phyloP scores from a whole-genome alignment of 495 filamentous ascomycete genomes.

The Neurospora sp. region DNA sequence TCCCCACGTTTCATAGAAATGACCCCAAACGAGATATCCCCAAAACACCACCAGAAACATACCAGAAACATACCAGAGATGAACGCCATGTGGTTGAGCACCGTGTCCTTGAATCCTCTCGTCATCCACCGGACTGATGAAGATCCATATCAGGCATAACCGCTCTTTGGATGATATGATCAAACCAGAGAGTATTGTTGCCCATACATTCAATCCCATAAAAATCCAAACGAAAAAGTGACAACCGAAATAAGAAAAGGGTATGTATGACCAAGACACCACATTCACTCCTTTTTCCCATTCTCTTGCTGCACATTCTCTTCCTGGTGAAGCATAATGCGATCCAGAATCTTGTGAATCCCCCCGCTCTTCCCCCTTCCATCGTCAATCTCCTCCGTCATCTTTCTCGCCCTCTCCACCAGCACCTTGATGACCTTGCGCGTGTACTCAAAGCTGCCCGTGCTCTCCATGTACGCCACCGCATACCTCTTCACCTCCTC shows the following conservation, averaged over 20 bases:
- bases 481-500: constrained; percentile 87
- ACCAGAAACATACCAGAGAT: background rate
- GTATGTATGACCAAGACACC: background rate
- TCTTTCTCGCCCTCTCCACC: constrained; percentile 50
- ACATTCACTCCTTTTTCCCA: background rate
- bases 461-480: constrained; percentile 82
- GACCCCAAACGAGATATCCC: background rate
- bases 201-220: background rate
- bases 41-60: background rate
- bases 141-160: background rate
- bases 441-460: constrained; percentile 82
- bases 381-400: constrained; percentile 60
- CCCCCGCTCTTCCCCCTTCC: constrained; percentile 32
- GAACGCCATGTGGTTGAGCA: background rate
- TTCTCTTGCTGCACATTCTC: background rate
- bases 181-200: background rate
- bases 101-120: background rate
- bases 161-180: background rate
- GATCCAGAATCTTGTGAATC: constrained; percentile 43
- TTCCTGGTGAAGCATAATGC: constrained; percentile 10
- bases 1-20: background rate
- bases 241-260: background rate
- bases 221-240: background rate
- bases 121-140: no score
- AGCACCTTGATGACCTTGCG: constrained; percentile 57